phyloP scores from a whole-genome alignment of 805 yeast genomes.

The Candida nemodendra region DNA sequence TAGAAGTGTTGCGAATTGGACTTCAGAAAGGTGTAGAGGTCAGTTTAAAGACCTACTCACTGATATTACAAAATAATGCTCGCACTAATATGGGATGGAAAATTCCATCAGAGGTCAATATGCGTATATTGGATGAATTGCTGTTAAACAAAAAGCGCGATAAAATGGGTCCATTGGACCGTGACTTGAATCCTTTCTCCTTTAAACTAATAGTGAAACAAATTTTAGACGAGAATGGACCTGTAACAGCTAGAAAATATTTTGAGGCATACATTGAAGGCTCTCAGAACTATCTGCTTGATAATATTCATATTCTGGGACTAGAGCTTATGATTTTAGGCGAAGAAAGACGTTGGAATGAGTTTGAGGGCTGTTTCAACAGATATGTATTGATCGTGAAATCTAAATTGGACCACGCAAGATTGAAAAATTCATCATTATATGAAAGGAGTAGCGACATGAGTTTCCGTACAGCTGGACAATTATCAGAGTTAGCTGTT shows the following conservation, averaged over 20 bases:
- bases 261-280: slow-evolving; percentile 29
- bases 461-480: slow-evolving; percentile 1
- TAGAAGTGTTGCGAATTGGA: slow-evolving; percentile 20
- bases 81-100: slow-evolving; percentile 12
- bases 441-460: slow-evolving; percentile 6
- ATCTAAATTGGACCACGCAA: slow-evolving; percentile 15
- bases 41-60: slow-evolving; percentile 28
- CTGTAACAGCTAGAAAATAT: slow-evolving; percentile 25
- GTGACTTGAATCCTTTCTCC: slow-evolving; percentile 26
- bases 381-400: slow-evolving; percentile 22
- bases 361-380: slow-evolving; percentile 29
- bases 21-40: slow-evolving; percentile 13
- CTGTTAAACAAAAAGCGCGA: slow-evolving; percentile 20
- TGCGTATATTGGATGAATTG: slow-evolving; percentile 24
- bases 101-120: slow-evolving; percentile 18
- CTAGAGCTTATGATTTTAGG: slow-evolving; percentile 30
- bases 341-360: slow-evolving; percentile 33
- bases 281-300: slow-evolving; percentile 23
- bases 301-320: slow-evolving; percentile 28
- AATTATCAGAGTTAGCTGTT: slow-evolving; percentile 6
- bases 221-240: slow-evolving; percentile 19
- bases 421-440: slow-evolving; percentile 5
- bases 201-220: slow-evolving; percentile 22
- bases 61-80: slow-evolving; percentile 26
- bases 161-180: slow-evolving; percentile 21